phyloP scores from a whole-genome alignment of 352 stramenopile genomes.

The Phytophthora capsici region DNA sequence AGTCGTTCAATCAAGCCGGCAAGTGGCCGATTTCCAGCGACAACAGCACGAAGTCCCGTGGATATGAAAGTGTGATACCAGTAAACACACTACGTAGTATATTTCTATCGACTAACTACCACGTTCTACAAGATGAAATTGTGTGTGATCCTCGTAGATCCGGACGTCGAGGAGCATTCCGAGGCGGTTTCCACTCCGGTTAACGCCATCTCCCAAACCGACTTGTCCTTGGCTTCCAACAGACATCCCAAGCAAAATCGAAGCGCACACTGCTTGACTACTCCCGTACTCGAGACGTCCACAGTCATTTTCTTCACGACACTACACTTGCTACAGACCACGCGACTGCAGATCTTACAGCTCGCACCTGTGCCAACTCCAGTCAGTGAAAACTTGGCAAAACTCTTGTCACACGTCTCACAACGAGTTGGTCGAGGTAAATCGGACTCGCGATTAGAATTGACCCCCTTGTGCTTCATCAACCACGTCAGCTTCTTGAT shows the following conservation, averaged over 20 bases:
- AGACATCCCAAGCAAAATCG: conserved; percentile 59
- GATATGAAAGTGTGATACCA: too few relatives aligned
- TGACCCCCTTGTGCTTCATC: conserved; percentile 37
- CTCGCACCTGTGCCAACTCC: conserved; percentile 11
- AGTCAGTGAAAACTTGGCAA: conserved; percentile 28
- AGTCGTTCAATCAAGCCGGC: background rate
- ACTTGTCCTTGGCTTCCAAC: conserved; percentile 52
- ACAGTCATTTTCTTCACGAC: conserved; percentile 63
- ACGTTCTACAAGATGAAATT: too few relatives aligned
- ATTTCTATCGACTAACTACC: background rate
- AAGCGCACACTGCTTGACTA: conserved; percentile 42
- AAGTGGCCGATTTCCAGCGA: conserved; percentile 8
- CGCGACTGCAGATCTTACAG: conserved; percentile 53
- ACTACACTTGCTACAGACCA: conserved; percentile 55
- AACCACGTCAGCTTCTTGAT: conserved; percentile 70
- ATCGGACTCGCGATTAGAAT: background rate
- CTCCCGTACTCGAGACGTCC: conserved; percentile 41
- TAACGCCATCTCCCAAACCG: conserved; percentile 50
- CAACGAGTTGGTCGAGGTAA: conserved; percentile 31
- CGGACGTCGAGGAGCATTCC: conserved; percentile 17
- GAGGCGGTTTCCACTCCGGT: conserved; percentile 10
- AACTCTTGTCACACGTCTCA: conserved; percentile 22
- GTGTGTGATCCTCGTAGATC: background rate
- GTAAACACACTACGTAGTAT: too few relatives aligned
- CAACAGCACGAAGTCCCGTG: too few relatives aligned